These are phyloP conservation scores for Eucalyptus pauciflora DNA, from an alignment of 345 rosid species.

Conservation along the genomic window DNA sequence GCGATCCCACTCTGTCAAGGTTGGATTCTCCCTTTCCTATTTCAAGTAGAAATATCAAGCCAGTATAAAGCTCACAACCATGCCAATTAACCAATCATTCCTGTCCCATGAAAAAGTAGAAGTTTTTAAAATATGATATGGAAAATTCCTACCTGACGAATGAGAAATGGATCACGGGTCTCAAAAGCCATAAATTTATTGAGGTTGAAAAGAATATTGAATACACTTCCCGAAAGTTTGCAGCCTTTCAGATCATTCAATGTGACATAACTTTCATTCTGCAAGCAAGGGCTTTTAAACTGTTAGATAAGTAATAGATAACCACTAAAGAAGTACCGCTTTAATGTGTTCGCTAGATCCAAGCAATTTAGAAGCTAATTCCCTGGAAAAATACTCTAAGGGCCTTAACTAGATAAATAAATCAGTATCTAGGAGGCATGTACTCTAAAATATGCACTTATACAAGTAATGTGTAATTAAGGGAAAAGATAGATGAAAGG, in stretches of 20 bases:
- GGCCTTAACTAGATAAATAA: not conserved
- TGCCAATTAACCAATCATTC: not conserved
- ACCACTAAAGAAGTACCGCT: not conserved
- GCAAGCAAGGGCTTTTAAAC: slow-evolving; percentile 1
- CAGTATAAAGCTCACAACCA: not conserved
- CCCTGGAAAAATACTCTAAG: not conserved
- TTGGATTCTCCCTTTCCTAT: slow-evolving; percentile 9
- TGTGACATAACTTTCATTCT: slow-evolving; percentile 61
- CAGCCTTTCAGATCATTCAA: slow-evolving; percentile 50
- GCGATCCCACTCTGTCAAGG: slow-evolving; percentile 10
- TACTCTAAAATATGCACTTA: not conserved
- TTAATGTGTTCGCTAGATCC: not conserved
- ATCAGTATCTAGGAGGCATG: not conserved
- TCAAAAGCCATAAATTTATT: slow-evolving; percentile 79
- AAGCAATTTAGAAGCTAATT: not conserved
- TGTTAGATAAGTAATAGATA: not conserved
- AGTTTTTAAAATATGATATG: not conserved
- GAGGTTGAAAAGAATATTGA: slow-evolving; percentile 83
- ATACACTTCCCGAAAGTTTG: slow-evolving; percentile 72
- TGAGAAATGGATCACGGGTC: slow-evolving; percentile 68
- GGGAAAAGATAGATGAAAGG: not conserved
- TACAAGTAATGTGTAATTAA: not conserved
- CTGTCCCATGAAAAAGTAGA: not conserved
- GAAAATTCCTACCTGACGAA: slow-evolving; percentile 48
- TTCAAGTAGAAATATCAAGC: not conserved